Conservation (phyloP, 805 yeast species). For the Candida taoyuanica region DNA sequence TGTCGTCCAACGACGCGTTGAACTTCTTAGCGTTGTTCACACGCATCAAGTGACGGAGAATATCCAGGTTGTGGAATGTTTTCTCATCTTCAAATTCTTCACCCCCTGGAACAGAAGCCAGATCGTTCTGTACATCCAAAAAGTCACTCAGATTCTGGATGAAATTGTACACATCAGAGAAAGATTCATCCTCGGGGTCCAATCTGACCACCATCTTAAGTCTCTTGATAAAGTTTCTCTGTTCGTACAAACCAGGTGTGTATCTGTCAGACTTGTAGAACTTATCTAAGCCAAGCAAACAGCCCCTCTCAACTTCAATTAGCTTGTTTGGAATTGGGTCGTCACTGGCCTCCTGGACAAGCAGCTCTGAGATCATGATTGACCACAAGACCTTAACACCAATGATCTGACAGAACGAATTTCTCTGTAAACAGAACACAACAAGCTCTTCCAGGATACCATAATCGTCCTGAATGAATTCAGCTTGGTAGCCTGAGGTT, state of each 20-base stretch:
- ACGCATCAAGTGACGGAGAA: constrained; percentile 70
- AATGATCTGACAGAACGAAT: constrained; percentile 52
- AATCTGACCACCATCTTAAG: constrained; percentile 46
- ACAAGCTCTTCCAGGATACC: constrained; percentile 60
- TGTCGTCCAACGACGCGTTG: constrained; percentile 70
- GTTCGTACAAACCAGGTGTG: constrained; percentile 53
- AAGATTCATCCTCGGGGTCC: constrained; percentile 64
- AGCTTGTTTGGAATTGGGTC: constrained; percentile 50
- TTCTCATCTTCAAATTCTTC: constrained; percentile 86
- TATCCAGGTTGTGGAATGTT: constrained; percentile 70
- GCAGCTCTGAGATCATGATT: constrained; percentile 61
- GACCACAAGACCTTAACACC: constrained; percentile 71
- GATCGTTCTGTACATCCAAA: constrained; percentile 58
- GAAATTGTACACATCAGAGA: constrained; percentile 42
- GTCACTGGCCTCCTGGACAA: constrained; percentile 52
- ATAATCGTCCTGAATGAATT: constrained; percentile 52
- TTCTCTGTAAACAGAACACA: constrained; percentile 64
- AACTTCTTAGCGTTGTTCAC: constrained; percentile 77
- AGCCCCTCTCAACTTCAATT: constrained; percentile 57
- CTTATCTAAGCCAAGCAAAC: constrained; percentile 59
- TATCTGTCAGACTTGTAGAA: constrained; percentile 54
- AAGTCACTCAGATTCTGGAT: constrained; percentile 56
- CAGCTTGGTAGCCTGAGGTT: constrained; percentile 70
- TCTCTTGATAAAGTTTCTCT: constrained; percentile 45
- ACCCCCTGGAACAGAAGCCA: constrained; percentile 71